These are phyloP conservation scores for Microdochium paspali DNA, from an alignment of 2,329 filamentous ascomycete species.

Conservation along the genomic window DNA sequence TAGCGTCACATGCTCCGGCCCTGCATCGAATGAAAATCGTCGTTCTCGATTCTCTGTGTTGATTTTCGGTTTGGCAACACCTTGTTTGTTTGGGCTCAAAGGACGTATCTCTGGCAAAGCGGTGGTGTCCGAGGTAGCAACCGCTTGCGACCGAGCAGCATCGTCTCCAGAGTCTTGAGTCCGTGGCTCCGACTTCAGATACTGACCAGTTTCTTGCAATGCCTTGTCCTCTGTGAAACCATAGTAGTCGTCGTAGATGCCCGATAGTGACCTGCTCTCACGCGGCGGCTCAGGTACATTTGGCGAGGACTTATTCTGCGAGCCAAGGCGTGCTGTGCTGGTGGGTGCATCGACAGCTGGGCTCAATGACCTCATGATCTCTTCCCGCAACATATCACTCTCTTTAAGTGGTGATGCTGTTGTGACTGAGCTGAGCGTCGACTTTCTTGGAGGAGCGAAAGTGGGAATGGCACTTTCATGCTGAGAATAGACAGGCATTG, in stretches of 20 bases:
- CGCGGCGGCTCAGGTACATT: slow-evolving; percentile 17
- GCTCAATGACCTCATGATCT: slow-evolving; percentile 63
- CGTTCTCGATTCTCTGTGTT: slow-evolving; percentile 4
- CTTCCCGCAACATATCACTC: slow-evolving; percentile 61
- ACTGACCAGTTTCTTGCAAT: slow-evolving; percentile 15
- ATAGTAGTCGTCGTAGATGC: slow-evolving; percentile 62
- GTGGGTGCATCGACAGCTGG: slow-evolving; percentile 26
- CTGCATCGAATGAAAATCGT: slow-evolving; percentile 34
- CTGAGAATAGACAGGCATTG: background rate
- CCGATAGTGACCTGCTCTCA: slow-evolving; percentile 55
- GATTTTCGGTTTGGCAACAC: slow-evolving; percentile 5
- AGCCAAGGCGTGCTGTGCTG: slow-evolving; percentile 5
- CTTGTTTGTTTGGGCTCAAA: slow-evolving; percentile 7
- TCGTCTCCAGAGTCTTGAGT: slow-evolving; percentile 1
- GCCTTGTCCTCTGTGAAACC: slow-evolving; percentile 35
- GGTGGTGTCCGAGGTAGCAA: slow-evolving; percentile 2
- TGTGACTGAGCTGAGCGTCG: slow-evolving; percentile 37
- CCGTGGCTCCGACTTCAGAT: slow-evolving; percentile 12
- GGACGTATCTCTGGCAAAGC: slow-evolving; percentile 10
- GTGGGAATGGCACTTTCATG: background rate
- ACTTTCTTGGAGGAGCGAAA: slow-evolving; percentile 15
- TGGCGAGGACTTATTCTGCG: slow-evolving; percentile 5
- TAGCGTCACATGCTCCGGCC: slow-evolving; percentile 10
- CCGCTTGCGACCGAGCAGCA: background rate
- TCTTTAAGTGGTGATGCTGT: slow-evolving; percentile 51